Percentiles rank a stretch among this genome's conserved stretches.
phyloP scores from a whole-genome alignment of 768 basidiomycete genomes.

The Leccinum imitatum region DNA sequence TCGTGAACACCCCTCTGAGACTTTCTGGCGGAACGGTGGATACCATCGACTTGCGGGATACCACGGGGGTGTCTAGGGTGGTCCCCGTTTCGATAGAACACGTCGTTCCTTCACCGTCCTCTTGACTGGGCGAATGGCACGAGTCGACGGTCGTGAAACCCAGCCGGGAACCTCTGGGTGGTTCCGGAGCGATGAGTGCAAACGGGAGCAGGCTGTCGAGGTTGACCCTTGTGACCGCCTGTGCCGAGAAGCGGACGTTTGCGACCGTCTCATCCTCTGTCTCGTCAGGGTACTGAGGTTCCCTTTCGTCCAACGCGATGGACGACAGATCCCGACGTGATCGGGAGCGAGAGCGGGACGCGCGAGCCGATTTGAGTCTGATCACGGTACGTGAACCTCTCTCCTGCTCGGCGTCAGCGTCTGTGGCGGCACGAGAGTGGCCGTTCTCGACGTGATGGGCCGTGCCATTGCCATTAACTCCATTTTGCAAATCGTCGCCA shows the following conservation, averaged over 20 bases:
- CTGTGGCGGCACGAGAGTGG: slow-evolving; percentile 27
- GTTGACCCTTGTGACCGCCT: slow-evolving; percentile 59
- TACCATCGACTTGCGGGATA: slow-evolving; percentile 36
- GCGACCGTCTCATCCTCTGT: slow-evolving; percentile 69
- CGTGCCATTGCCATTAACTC: slow-evolving; percentile 24
- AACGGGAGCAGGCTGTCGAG: slow-evolving; percentile 67
- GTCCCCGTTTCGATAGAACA: slow-evolving; percentile 34
- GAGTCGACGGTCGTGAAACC: slow-evolving; percentile 23
- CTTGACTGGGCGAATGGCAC: slow-evolving; percentile 13
- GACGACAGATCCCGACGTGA: slow-evolving; percentile 68
- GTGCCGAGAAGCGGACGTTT: slow-evolving; percentile 75
- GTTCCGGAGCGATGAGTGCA: slow-evolving; percentile 76
- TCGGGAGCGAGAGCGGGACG: slow-evolving; percentile 66
- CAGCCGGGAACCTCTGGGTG: slow-evolving; percentile 31
- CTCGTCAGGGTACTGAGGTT: slow-evolving; percentile 55
- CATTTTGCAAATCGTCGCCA: slow-evolving; percentile 24
- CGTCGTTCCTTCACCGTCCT: slow-evolving; percentile 18
- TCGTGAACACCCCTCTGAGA: slow-evolving; percentile 70
- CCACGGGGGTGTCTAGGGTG: slow-evolving; percentile 34
- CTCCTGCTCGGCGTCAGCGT: slow-evolving; percentile 49
- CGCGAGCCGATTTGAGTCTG: slow-evolving; percentile 51
- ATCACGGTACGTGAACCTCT: slow-evolving; percentile 72
- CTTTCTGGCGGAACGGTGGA: slow-evolving; percentile 60
- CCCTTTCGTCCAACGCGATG: slow-evolving; percentile 55
- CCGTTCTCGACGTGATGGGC: slow-evolving; percentile 32